Evolutionary conservation across 768 basidiomycete species (phyloP), one percentile per base, ranked within the genome.

Genomic region (Mrakia frigida): DNA sequence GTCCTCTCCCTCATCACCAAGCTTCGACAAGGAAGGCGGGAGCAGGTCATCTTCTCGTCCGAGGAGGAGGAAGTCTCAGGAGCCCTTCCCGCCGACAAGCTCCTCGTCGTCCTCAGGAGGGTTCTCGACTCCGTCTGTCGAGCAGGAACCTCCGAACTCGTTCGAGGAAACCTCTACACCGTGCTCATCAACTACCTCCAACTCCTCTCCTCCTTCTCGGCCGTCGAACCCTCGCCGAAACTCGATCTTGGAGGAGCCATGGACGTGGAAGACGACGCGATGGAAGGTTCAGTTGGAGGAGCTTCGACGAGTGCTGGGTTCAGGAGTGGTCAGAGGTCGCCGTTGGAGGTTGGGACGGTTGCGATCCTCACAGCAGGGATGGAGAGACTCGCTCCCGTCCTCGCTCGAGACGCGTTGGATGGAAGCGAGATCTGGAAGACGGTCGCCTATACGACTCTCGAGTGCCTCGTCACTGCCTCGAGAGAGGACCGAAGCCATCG

Each of bases 371-470:
- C 90, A 80, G 84, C 86, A 7, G 86, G 86, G 50, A 86, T 90
- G 80, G 95, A 96, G 73, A 87, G 90, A 7, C 84, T 98, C 28
- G 86, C 94, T 0, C 84, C 88, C 0, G 86, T 89, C 52, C 86
- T 96, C 53, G 89, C 92, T 31, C 87, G 93, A n/a, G 96, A 98
- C 81, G 94, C 94, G 1, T 91, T 93, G 73, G 94, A 97, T 79
- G 95, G 94, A 10, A 90, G 92, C 25, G 94, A 98, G 83, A 92
- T 98, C 2, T 98, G 96, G 96, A 93, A 93, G 84, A 95, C 94
- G 3, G 89, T 98, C 23, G 92, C 95, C 13, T 98, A 94, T 82
- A 91, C 94, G 86, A 85, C 94, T 3, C 86, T 98, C 60, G 93
- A 95, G 80, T 89, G 91, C 0, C 86, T 95, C 11, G 87, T 91